These are phyloP conservation scores for Ophiorrhiza pumila DNA, from an alignment of 257 asterid genomes.

Conservation along the genomic window DNA sequence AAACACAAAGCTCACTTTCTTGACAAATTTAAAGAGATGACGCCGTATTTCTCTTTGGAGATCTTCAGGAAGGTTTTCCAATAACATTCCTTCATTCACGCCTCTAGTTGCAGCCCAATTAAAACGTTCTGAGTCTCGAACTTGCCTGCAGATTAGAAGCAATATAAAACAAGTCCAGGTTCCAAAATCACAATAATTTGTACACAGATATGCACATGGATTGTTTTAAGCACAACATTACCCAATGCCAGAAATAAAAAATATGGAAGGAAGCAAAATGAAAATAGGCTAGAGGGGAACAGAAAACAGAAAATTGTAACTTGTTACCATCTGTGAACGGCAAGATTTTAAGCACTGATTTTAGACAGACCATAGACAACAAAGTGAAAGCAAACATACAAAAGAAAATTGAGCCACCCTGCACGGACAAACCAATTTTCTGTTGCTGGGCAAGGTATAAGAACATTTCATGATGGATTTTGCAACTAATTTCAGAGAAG, in stretches of 20 bases:
- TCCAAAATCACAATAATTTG: not conserved
- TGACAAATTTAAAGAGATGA: conserved; percentile 75
- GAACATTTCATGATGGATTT: not conserved
- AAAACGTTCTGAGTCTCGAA: conserved; percentile 74
- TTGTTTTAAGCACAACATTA: not conserved
- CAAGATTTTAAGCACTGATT: not conserved
- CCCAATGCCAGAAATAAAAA: not conserved
- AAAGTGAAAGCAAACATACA: not conserved
- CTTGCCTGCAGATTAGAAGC: conserved; percentile 46
- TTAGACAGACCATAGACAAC: not conserved
- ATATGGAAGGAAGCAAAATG: not conserved
- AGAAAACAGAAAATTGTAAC: not conserved
- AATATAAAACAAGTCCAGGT: not conserved
- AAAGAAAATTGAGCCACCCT: not conserved
- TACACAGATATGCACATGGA: not conserved
- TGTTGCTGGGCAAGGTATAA: not conserved
- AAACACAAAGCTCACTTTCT: conserved; percentile 52
- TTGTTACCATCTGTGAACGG: not conserved
- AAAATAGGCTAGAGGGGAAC: not conserved
- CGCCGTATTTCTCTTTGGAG: conserved; percentile 83
- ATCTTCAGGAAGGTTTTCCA: conserved; percentile 95
- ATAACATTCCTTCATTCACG: conserved; percentile 72
- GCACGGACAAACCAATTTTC: not conserved
- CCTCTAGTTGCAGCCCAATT: conserved; percentile 96
- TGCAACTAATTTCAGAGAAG: not conserved